Base-by-base conservation (phyloP, 192 early-diverging fungal genomes). In the Radiomyces spectabilis region DNA sequence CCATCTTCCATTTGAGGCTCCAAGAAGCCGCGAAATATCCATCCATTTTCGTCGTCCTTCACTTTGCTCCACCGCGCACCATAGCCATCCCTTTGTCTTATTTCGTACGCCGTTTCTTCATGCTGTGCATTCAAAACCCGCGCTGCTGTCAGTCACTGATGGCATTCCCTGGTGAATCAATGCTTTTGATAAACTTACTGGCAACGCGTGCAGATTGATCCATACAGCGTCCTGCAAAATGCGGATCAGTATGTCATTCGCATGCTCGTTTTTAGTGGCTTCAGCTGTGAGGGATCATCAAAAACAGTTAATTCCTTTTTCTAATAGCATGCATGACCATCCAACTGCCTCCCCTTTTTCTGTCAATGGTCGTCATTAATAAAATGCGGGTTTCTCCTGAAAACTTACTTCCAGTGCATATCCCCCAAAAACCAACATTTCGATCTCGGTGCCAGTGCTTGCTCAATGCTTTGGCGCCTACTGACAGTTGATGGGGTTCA, bases 1-100 rank as follows among this genome's bases (percentile, higher is more conserved):
- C 61, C 61, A 27, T 63, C 46, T 49, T 47, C 34, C 51, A 53
- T 53, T 50, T 63, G 61, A 31, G 61, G 61, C 41, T 63, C 61
- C 27, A 63, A 40, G 41, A 63, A 63, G 21, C 61, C 61, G 22
- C 61, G 61, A 49, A 63, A 63, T 12, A 39, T 41, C 19, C 54
- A 40, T n/a, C 5, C 30, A 31, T 31, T 6, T 16, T 29, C 7
- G 22, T 30, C 3, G 30, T 30, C 31, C 27, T 5, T 31, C 10
- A 29, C 25, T 16, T 26, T 16, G 29, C 9, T 41, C 61, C 61
- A 63, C 18, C 61, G 50, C 13, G 53, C 51, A 0, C 61, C 61
- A 48, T 63, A 63, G 16, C 61, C 61, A 22, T 63, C 22, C 19
- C 30, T 10, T 31, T 46, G 46, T 15, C 61, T 41, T 29, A 63